Conservation (phyloP, 2,329 filamentous ascomycete genomes). For the Colletotrichum tropicicola region DNA sequence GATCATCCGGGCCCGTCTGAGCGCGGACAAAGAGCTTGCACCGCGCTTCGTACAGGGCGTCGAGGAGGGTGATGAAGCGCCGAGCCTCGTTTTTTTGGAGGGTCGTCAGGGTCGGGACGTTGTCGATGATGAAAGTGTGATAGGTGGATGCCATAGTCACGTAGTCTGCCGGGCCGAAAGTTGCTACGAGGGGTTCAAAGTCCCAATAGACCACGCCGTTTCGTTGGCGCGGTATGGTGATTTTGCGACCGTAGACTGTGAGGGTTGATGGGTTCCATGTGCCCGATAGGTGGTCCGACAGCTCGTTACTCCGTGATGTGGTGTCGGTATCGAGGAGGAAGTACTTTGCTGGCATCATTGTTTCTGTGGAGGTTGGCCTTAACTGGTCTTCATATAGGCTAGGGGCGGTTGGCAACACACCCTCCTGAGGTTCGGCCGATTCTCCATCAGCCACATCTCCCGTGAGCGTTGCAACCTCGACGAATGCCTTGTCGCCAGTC, state of each 20-base stretch:
- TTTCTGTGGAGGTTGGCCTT: background rate
- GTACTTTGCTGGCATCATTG: slow-evolving; percentile 17
- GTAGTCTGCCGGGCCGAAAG: slow-evolving; percentile 83
- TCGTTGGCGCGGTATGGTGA: slow-evolving; percentile 66
- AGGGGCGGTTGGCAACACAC: background rate
- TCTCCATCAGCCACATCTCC: background rate
- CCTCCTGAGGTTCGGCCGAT: background rate
- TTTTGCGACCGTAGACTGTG: slow-evolving; percentile 69
- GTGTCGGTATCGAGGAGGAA: slow-evolving; percentile 15
- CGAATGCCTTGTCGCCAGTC: slow-evolving; percentile 39
- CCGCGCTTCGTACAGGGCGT: slow-evolving; percentile 83
- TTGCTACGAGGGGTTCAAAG: slow-evolving; percentile 73
- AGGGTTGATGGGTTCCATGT: slow-evolving; percentile 54
- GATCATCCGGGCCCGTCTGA: slow-evolving; percentile 72
- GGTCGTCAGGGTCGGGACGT: slow-evolving; percentile 73
- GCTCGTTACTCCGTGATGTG: slow-evolving; percentile 10
- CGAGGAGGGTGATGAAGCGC: slow-evolving; percentile 81
- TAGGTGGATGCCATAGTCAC: slow-evolving; percentile 82
- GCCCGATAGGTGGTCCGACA: background rate
- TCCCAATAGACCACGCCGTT: slow-evolving; percentile 70
- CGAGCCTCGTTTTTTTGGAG: slow-evolving; percentile 83
- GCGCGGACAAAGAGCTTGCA: slow-evolving; percentile 79
- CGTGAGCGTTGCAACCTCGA: background rate
- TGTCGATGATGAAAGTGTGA: slow-evolving; percentile 79
- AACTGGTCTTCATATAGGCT: background rate